phyloP scores from a whole-genome alignment of 352 stramenopile genomes.

The Phytopythium ostracodes region DNA sequence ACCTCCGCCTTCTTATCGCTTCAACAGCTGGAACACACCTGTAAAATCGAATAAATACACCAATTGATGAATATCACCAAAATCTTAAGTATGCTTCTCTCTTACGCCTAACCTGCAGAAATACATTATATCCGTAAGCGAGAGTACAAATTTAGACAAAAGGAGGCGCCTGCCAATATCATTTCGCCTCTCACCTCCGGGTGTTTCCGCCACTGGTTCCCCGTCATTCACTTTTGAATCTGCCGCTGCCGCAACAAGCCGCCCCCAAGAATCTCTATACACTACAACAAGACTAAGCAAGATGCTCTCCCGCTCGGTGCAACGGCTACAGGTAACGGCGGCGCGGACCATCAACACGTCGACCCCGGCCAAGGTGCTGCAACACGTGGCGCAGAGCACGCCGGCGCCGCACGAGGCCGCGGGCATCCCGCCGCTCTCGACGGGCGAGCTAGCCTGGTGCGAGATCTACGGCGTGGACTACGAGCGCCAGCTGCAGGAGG shows the following conservation, averaged over 20 bases:
- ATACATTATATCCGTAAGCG: not conserved
- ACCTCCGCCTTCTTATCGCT: not conserved
- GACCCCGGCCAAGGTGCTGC: slow-evolving; percentile 25
- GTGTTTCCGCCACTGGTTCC: not conserved
- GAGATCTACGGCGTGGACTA: slow-evolving; percentile 80
- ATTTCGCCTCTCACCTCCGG: not conserved
- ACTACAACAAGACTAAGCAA: too few relatives aligned
- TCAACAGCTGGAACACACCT: not conserved
- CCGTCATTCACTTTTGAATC: slow-evolving; percentile 23
- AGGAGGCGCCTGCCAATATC: not conserved
- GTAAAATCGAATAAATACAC: not conserved
- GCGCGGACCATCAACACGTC: slow-evolving; percentile 29
- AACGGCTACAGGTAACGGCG: slow-evolving; percentile 21
- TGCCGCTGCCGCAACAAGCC: slow-evolving; percentile 7
- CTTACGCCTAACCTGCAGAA: not conserved
- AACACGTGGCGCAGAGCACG: slow-evolving; percentile 19
- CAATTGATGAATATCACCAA: slow-evolving; percentile 1
- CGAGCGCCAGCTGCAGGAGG: slow-evolving; percentile 56
- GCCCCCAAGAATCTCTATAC: not conserved
- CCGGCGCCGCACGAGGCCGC: slow-evolving; percentile 12
- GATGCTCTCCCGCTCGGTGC: slow-evolving; percentile 29
- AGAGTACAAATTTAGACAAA: not conserved
- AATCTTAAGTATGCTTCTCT: not conserved
- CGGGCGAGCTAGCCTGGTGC: slow-evolving; percentile 64
- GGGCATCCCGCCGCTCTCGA: slow-evolving; percentile 24